Evolutionary conservation across 1,284 basidiomycete genomes (phyloP).

Genomic region (Trichosporon faecale): DNA sequence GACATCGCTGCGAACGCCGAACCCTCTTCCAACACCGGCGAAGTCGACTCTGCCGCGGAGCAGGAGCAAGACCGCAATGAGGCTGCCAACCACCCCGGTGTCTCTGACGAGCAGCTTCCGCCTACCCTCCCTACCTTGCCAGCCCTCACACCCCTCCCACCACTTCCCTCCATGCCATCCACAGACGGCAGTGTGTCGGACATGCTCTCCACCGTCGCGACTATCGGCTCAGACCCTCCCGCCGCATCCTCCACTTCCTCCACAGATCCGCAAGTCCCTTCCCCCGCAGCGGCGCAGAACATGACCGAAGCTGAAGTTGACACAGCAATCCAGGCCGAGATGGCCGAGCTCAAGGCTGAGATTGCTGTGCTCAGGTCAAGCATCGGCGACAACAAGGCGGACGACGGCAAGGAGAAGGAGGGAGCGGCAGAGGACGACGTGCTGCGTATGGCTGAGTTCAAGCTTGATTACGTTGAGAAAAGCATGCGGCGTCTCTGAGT

Average conservation of each 20-base stretch:
- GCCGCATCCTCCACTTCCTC: background rate
- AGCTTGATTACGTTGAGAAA: background rate
- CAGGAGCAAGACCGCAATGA: background rate
- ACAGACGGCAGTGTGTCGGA: background rate
- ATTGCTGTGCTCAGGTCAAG: background rate
- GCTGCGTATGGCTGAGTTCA: background rate
- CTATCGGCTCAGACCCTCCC: background rate
- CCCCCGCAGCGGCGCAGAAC: background rate
- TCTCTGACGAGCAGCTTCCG: no score
- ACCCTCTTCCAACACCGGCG: no score
- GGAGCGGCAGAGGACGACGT: background rate
- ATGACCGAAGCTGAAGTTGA: background rate
- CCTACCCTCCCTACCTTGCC: background rate
- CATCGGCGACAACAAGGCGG: background rate
- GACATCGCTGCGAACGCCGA: no score
- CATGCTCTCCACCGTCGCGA: background rate
- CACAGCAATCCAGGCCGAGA: background rate
- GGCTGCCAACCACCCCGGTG: background rate
- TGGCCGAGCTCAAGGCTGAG: background rate
- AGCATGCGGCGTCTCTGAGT: background rate
- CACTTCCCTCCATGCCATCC: background rate
- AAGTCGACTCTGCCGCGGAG: no score
- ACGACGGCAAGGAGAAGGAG: background rate
- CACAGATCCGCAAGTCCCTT: no score
- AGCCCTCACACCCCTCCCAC: background rate